Base-by-base conservation (phyloP, 805 yeast genomes). In the Schwanniomyces yamadae region DNA sequence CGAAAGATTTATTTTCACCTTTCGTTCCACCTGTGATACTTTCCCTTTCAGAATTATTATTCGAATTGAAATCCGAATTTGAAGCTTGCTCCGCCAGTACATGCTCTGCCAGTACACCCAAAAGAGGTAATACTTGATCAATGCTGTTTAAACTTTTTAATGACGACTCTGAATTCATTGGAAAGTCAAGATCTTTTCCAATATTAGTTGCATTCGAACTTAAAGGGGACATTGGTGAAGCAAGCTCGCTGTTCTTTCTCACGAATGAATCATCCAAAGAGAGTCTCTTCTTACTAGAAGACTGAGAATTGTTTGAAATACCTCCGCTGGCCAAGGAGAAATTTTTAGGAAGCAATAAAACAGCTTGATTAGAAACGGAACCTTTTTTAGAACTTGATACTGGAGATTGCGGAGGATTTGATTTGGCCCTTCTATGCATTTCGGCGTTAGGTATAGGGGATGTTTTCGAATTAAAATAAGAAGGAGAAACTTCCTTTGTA, bases 321-420 rank as follows among this genome's bases (percentile, higher is more conserved):
- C 37, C 28, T 10, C 43, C 39, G 1, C 44, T 20, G 15, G 47
- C 39, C 17, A 49, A 50, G 4, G 73, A 59, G 36, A 68, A 69
- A 41, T 69, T 73, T 46, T 69, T 74, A 0, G 80, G 79, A 33
- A 75, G 60, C 31, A 75, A 54, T 17, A 75, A 62, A 14, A 75
- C 75, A 1, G 80, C 77, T 23, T 61, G 69, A 13, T 17, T 27
- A 11, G 21, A 5, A 23, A 36, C 35, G 28, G 29, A 28, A 6
- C 41, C 12, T 18, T 31, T 37, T 12, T 37, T 38, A 12, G 37
- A 11, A 30, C 30, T 16, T 15, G 16, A 19, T 8, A 31, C 14
- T 9, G 57, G 55, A 5, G 59, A 48, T 13, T 48, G 48, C 5
- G 52, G 57, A 5, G 71, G 69, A 36, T 59, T 63, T 1, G 70